Base-by-base conservation (phyloP, 106 monocot genomes). In the Platanthera guangdongensis region DNA sequence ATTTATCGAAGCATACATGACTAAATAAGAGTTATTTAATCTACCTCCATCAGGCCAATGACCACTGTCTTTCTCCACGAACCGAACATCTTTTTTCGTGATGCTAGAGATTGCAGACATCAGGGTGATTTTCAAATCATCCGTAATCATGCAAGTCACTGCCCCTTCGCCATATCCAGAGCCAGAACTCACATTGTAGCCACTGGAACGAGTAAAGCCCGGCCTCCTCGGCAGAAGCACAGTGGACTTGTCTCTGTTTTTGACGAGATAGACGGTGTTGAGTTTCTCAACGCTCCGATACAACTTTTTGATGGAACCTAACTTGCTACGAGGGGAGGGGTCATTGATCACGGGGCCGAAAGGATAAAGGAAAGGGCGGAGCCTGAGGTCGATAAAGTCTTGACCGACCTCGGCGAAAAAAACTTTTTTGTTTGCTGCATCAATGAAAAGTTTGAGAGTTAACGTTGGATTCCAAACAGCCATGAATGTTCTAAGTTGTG, bases 141-240 rank as follows among this genome's bases (percentile, higher is more conserved):
- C 87, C 78, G 70, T 87, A 15, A 87, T 78, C 78, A 76, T 85
- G 30, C 79, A 85, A n/a, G 68, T 78, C 6, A 75, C 50, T 25
- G 75, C 71, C 8, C 59, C 63, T 7, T 5, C 52, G 52, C 77
- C 73, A 5, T 0, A 14, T 4, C 2, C 0, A 7, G 14, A 5
- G 67, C 73, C 67, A 0, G 0, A 16, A 6, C 74, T 72, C 3
- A 77, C 78, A 1, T 0, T 21, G 13, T 19, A 47, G 46, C 16
- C 32, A 0, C n/a, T n/a, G n/a, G n/a, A n/a, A n/a, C n/a, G n/a
- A n/a, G n/a, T n/a, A n/a, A n/a, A n/a, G n/a, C n/a, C n/a, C n/a
- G n/a, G n/a, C n/a, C n/a, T n/a, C n/a, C n/a, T n/a, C n/a, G n/a
- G n/a, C n/a, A n/a, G n/a, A n/a, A n/a, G n/a, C n/a, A n/a, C n/a